Evolutionary conservation across 129 eudicot species (phyloP).

Genomic region (Ambrosia artemisiifolia): DNA sequence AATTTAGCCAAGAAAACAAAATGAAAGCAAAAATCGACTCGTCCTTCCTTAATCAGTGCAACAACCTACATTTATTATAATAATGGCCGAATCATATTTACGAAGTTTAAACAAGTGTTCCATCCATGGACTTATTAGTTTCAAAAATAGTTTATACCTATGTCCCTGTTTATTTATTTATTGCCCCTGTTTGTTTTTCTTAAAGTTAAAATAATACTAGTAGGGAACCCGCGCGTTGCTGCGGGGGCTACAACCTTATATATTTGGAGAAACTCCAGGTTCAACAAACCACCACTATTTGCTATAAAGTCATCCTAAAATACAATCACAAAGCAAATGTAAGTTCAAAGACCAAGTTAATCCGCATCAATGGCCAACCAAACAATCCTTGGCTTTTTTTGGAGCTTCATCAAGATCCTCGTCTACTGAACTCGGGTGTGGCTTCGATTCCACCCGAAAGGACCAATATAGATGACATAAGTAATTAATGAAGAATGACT

Average conservation of each 20-base stretch:
- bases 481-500: not conserved
- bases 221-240: too few relatives aligned
- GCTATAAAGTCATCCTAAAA: conserved; percentile 65
- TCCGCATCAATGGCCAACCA: not conserved
- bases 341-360: not conserved
- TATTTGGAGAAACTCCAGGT: conserved; percentile 67
- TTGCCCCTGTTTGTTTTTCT: too few relatives aligned
- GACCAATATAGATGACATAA: not conserved
- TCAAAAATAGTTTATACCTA: too few relatives aligned
- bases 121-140: too few relatives aligned
- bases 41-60: too few relatives aligned
- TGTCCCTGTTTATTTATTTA: too few relatives aligned
- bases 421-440: conserved; percentile 65
- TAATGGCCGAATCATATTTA: too few relatives aligned
- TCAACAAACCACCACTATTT: conserved; percentile 44
- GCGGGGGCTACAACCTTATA: conserved; percentile 45
- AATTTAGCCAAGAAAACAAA: too few relatives aligned
- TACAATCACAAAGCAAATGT: not conserved
- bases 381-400: conserved; percentile 67
- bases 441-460: conserved; percentile 55
- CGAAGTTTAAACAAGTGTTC: too few relatives aligned
- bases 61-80: too few relatives aligned
- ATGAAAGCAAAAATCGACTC: too few relatives aligned
- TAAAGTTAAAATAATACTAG: too few relatives aligned
- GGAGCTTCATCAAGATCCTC: conserved; percentile 88